phyloP scores from a whole-genome alignment of 2,329 filamentous ascomycete species.

The Aspergillus brunneoviolaceus region DNA sequence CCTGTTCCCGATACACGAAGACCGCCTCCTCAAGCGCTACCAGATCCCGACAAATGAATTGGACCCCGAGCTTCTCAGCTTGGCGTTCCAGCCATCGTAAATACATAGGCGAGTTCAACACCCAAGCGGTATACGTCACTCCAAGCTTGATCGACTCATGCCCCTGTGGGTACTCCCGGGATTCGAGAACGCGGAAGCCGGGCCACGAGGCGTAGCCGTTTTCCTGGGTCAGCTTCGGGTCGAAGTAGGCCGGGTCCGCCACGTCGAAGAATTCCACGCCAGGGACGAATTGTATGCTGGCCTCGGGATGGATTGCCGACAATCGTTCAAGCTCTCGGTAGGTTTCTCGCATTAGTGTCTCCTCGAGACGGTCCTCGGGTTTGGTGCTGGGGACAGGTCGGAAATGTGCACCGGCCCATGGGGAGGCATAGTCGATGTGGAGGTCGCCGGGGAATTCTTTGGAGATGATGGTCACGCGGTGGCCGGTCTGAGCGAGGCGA shows the following conservation, averaged over 20 bases:
- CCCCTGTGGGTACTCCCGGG: not conserved
- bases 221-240: not conserved
- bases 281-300: not conserved
- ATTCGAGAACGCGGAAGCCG: not conserved
- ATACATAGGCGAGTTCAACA: not conserved
- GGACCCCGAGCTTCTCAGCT: not conserved
- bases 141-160: not conserved
- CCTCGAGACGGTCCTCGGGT: not conserved
- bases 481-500: not conserved
- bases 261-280: not conserved
- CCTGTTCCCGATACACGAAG: not conserved
- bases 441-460: not conserved
- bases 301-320: not conserved
- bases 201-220: slow-evolving; percentile 1
- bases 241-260: not conserved
- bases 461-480: not conserved
- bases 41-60: not conserved
- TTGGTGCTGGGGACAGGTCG: not conserved
- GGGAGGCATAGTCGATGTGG: not conserved
- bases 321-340: not conserved
- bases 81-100: not conserved
- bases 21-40: not conserved
- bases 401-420: not conserved
- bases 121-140: not conserved
- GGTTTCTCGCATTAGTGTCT: not conserved